Percentiles rank a stretch among this genome's conserved stretches.
Conservation (phyloP, 805 yeast species). For the Candida nemodendra region DNA sequence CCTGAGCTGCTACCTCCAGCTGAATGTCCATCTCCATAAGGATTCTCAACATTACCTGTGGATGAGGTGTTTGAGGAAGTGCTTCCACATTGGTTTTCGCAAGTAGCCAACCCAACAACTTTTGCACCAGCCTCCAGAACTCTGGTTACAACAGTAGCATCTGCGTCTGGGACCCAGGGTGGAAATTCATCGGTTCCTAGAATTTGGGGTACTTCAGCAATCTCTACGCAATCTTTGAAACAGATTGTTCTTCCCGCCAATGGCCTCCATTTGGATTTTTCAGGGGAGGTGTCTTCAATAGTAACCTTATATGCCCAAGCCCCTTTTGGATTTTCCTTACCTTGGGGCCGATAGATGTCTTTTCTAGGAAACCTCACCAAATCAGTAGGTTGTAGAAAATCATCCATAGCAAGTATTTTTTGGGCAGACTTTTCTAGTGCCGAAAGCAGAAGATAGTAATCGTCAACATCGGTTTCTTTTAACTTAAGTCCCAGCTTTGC, state of each 20-base stretch:
- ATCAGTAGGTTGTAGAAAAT: conserved; percentile 32
- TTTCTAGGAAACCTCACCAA: conserved; percentile 33
- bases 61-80: conserved; percentile 32
- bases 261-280: conserved; percentile 31
- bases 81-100: conserved; percentile 35
- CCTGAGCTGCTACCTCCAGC: conserved; percentile 55
- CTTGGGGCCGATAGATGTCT: conserved; percentile 25
- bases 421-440: conserved; percentile 31
- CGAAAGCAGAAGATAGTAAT: conserved; percentile 26
- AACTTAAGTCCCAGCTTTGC: conserved; percentile 26
- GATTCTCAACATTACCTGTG: conserved; percentile 46
- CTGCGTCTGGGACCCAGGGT: conserved; percentile 34
- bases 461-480: conserved; percentile 23
- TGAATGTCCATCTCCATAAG: conserved; percentile 33
- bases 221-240: conserved; percentile 35
- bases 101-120: conserved; percentile 35
- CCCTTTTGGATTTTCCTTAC: conserved; percentile 27
- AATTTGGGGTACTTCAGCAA: conserved; percentile 37
- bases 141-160: conserved; percentile 38
- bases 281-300: conserved; percentile 27
- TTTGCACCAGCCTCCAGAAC: conserved; percentile 35
- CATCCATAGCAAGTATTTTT: conserved; percentile 29
- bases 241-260: conserved; percentile 32
- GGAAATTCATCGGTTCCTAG: conserved; percentile 36
- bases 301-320: conserved; percentile 33